These are phyloP conservation scores for Stachybotrys echinatus DNA, from an alignment of 2,329 filamentous ascomycete species.

Conservation along the genomic window DNA sequence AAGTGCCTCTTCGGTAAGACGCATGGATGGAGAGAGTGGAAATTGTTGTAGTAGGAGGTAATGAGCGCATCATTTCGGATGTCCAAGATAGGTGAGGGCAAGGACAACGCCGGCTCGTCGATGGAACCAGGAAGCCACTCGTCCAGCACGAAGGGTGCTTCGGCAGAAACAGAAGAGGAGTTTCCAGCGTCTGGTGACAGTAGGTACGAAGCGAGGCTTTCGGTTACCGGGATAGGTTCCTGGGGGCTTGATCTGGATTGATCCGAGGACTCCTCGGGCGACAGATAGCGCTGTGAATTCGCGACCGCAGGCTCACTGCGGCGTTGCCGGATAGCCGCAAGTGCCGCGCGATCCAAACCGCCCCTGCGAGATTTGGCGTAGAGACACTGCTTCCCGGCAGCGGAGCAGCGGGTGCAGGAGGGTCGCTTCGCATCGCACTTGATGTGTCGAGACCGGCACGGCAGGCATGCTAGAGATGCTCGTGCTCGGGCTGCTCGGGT, in stretches of 20 bases:
- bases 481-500: constrained; percentile 1
- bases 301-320: constrained; percentile 8
- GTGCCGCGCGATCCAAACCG: constrained; percentile 24
- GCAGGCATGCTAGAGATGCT: constrained; percentile 39
- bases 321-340: constrained; percentile 19
- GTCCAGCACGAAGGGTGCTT: not conserved
- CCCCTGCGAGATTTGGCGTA: constrained; percentile 48
- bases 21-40: constrained; percentile 26
- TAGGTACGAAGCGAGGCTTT: not conserved
- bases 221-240: not conserved
- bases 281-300: not conserved
- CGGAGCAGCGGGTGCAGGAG: constrained; percentile 37
- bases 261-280: not conserved
- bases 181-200: no score
- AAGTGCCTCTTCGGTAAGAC: constrained; percentile 15
- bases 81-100: not conserved
- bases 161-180: no score
- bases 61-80: constrained; percentile 17
- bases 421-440: constrained; percentile 47
- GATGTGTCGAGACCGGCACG: constrained; percentile 44
- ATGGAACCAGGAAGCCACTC: not conserved
- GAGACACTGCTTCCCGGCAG: constrained; percentile 37
- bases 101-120: not conserved
- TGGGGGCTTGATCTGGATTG: not conserved
- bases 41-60: constrained; percentile 28